Conservation (phyloP, 139 green algal genomes). For the Chlamydomonas urium region DNA sequence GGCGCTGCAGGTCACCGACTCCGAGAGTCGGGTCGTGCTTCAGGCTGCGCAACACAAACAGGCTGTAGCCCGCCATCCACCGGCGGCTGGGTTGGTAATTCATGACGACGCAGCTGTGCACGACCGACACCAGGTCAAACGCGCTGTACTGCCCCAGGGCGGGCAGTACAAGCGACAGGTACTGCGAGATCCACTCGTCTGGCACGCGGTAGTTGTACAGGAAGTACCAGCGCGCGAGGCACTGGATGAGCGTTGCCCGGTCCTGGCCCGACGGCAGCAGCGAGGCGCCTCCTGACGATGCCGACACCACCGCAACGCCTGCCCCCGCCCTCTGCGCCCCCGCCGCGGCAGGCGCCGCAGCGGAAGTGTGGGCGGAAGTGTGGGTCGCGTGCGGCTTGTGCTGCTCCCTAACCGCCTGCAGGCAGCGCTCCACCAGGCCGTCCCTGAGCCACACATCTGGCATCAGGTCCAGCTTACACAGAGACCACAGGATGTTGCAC, state of each 20-base stretch:
- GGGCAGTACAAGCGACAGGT: constrained; percentile 27
- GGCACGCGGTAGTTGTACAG: constrained; percentile 29
- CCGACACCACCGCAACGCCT: too few relatives aligned
- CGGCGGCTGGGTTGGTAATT: constrained; percentile 18
- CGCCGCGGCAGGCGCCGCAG: too few relatives aligned
- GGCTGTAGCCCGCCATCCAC: constrained; percentile 36
- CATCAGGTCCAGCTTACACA: constrained; percentile 39
- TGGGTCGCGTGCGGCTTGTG: too few relatives aligned
- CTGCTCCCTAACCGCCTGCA: constrained; percentile 8
- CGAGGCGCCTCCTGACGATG: too few relatives aligned
- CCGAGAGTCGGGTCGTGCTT: constrained; percentile 10
- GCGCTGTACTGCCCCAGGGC: constrained; percentile 15
- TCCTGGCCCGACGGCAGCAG: too few relatives aligned
- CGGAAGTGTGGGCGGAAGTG: too few relatives aligned
- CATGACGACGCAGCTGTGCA: constrained; percentile 30
- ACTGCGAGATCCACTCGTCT: constrained; percentile 19
- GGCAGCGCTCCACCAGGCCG: constrained; percentile 9
- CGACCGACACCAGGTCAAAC: constrained; percentile 31
- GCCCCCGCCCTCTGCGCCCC: too few relatives aligned
- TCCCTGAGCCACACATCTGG: constrained; percentile 31
- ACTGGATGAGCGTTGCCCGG: constrained; percentile 29
- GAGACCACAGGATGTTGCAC: constrained; percentile 27
- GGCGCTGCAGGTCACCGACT: constrained; percentile 36
- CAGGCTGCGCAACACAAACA: constrained; percentile 17
- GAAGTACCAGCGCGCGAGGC: constrained; percentile 22